Percentiles rank a stretch among this genome's conserved stretches.
phyloP scores from a whole-genome alignment of 371 early-diverging fungal genomes.

The Mortierella sp. region DNA sequence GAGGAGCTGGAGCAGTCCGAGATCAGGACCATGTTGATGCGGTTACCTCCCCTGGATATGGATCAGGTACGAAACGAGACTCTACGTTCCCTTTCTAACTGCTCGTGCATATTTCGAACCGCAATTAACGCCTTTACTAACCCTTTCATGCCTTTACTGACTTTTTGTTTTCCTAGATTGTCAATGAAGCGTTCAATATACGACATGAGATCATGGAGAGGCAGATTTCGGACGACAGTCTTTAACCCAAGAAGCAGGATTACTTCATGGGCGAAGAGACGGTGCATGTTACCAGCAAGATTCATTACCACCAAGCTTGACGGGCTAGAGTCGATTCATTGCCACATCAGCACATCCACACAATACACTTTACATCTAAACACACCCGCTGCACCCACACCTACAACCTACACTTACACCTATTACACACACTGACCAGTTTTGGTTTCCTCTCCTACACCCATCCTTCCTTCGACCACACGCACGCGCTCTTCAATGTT shows the following conservation, averaged over 20 bases:
- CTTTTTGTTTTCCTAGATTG: slow-evolving; percentile 55
- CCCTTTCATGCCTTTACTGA: not conserved
- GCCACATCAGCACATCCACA: not conserved
- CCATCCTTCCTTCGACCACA: not conserved
- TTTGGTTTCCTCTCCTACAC: not conserved
- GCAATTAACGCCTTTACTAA: not conserved
- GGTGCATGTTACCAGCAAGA: not conserved
- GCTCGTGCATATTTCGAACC: not conserved
- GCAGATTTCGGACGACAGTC: slow-evolving; percentile 57
- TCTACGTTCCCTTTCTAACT: not conserved
- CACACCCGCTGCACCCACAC: not conserved
- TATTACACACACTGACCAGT: slow-evolving; percentile 7
- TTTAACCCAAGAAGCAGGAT: slow-evolving; percentile 12
- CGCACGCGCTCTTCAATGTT: not conserved
- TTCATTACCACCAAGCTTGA: not conserved
- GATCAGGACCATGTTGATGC: slow-evolving; percentile 86
- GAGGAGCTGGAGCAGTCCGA: slow-evolving; percentile 95
- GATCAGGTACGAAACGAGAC: slow-evolving; percentile 63
- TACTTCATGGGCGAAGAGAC: not conserved
- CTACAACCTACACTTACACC: not conserved
- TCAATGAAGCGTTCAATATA: slow-evolving; percentile 76
- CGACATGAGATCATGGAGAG: slow-evolving; percentile 75
- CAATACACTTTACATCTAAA: not conserved
- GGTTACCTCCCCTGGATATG: slow-evolving; percentile 85
- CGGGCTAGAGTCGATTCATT: not conserved